Base-by-base conservation (phyloP, 805 yeast genomes). In the Hanseniaspora singularis region DNA sequence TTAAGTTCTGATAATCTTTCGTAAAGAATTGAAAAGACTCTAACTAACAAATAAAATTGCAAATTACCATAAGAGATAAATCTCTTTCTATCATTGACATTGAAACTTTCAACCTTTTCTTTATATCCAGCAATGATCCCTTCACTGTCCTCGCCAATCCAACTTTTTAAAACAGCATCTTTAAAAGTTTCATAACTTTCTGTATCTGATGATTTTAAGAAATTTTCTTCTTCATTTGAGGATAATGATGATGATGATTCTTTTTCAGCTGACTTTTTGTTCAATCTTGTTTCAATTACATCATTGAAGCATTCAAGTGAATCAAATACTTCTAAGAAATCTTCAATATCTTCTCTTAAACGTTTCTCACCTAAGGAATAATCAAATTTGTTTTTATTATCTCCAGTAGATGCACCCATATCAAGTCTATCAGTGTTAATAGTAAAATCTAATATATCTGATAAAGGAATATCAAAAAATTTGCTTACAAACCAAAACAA, bases 11-110 rank as follows among this genome's bases (percentile, higher is more conserved):
- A 64, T 49, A 92, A 67, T 55, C 99, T 75, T 56, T 77, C 82
- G 60, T 85, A 89, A 19, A 92, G 64, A 2, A 85, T 82, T 52
- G 84, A 77, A 60, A 88, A 68, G 54, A 82, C 81, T 54, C 98
- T 83, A 74, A 87, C 76, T 56, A 92, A 87, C 28, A 87, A 83
- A 58, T 92, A 92, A 32, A 88, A 74, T 49, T 88, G 79, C 4
- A 95, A 80, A 63, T 89, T 88, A 51, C 84, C 85, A 68, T 89
- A 92, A 55, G 88, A 62, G 60, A 87, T 88, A 68, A 67, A 86
- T 40, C 70, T 73, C 26, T 67, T 68, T 55, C 88, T 73, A 47
- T 65, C 52, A 12, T 51, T 40, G 28, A 64, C 62, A 20, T 53
- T 41, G 16, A 65, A 60, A 22, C 57, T 55, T 14, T 57, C 54